These are phyloP conservation scores for Mucor lusitanicus DNA, from an alignment of 371 early-diverging fungal genomes.

Conservation along the genomic window DNA sequence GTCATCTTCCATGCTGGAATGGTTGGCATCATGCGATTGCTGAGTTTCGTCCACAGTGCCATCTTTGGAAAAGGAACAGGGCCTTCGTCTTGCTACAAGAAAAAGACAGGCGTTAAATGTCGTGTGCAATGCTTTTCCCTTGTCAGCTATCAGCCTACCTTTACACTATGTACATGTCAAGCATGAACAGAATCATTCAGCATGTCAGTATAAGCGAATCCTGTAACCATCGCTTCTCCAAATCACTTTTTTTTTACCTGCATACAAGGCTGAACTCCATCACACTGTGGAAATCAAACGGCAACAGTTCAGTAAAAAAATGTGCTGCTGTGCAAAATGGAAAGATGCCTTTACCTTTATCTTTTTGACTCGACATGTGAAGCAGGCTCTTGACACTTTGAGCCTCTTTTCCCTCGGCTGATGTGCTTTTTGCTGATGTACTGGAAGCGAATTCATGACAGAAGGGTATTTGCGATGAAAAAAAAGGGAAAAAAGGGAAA, in stretches of 20 bases:
- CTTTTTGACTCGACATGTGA: slow-evolving; percentile 52
- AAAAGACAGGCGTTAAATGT: neutral
- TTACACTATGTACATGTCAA: neutral
- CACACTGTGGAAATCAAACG: slow-evolving; percentile 34
- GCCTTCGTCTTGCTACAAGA: slow-evolving; percentile 21
- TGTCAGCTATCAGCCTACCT: neutral
- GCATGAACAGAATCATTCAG: neutral
- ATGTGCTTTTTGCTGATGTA: neutral
- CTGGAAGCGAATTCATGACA: slow-evolving; percentile 8
- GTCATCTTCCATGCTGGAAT: neutral
- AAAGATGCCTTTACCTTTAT: slow-evolving; percentile 44
- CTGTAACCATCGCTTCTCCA: neutral
- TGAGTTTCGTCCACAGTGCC: slow-evolving; percentile 19
- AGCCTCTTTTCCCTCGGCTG: slow-evolving; percentile 38
- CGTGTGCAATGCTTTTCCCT: too few relatives aligned
- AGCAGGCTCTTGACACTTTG: slow-evolving; percentile 50
- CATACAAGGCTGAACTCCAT: slow-evolving; percentile 33
- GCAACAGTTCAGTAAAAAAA: too few relatives aligned
- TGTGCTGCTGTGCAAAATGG: too few relatives aligned
- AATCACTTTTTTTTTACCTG: slow-evolving; percentile 39
- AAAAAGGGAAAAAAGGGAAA: slow-evolving; percentile 3
- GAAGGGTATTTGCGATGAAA: neutral
- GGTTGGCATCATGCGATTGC: slow-evolving; percentile 2
- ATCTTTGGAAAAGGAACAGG: slow-evolving; percentile 35
- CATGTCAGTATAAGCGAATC: neutral